Evolutionary conservation across 805 yeast species (phyloP), one percentile per base, ranked within the genome.

Genomic region (Kodamaea nitidulidarum): DNA sequence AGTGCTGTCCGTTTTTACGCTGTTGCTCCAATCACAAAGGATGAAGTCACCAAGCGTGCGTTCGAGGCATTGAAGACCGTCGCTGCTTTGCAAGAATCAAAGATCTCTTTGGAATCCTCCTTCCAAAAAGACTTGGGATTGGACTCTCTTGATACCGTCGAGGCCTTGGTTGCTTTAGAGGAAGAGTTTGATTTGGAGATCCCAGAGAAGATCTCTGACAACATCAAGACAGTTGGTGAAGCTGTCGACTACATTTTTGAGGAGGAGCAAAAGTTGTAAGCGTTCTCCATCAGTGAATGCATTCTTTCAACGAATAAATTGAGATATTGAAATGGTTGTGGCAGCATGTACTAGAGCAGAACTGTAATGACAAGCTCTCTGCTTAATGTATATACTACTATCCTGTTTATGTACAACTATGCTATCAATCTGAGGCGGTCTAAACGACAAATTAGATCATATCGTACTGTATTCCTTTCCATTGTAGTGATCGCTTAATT

Each of bases 111-210:
- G 51, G 71, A 65, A 21, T 70, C 85, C 7, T 70, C 78, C 36
- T 79, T 81, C 61, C 71, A 74, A 46, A 77, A 74, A 49, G 95
- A 86, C 56, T 75, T 86, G 51, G 91, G 90, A n/a, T 76, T 86
- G 59, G 98, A 91, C 65, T 86, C 96, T 7, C 75, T 91, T 50
- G 98, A 91, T 58, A 84, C 93, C 47, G 96, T 91, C 46, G 98
- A 91, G 71, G 90, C 93, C 40, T 76, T 93, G 54, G 95, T 93
- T 64, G 96, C 96, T 42, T 82, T 91, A 56, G 98, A 91, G 73
- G 96, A 90, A 73, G 74, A 81, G 60, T 80, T 80, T 51, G 88
- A 86, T 55, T 76, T 87, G 58, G 85, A 83, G 61, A 79, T 86
- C 58, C 88, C 95, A 26, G 96, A 88, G 69, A 81, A 84, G 61